Conservation (phyloP, 345 rosid species). For the Lepidium sativum region DNA sequence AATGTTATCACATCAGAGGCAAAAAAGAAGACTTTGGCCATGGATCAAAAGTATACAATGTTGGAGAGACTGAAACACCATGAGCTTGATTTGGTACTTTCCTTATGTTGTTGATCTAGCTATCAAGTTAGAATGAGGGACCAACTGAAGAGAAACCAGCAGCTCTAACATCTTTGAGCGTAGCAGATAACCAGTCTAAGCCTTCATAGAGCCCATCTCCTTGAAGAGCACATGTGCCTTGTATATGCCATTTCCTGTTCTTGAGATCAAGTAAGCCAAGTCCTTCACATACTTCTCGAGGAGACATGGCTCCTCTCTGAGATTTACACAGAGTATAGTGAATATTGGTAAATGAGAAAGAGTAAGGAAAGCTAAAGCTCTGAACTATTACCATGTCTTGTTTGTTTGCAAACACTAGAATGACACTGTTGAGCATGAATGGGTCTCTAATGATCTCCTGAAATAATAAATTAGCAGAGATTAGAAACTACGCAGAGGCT, state of each 20-base stretch:
- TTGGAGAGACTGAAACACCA: slow-evolving; percentile 9
- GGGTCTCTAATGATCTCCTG: slow-evolving; percentile 95
- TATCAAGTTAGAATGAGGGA: slow-evolving; percentile 45
- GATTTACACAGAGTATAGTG: not conserved
- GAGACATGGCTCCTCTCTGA: slow-evolving; percentile 98
- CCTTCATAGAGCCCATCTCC: slow-evolving; percentile 99
- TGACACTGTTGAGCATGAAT: slow-evolving; percentile 87
- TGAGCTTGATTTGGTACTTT: not conserved
- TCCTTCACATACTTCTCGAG: slow-evolving; percentile 88
- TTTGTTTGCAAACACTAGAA: slow-evolving; percentile 96
- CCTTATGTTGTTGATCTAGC: not conserved
- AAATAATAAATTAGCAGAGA: slow-evolving; percentile 7
- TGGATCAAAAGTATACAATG: slow-evolving; percentile 11
- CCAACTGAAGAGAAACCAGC: slow-evolving; percentile 84
- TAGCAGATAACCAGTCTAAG: slow-evolving; percentile 81
- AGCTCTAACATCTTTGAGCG: slow-evolving; percentile 82
- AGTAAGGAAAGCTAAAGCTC: not conserved
- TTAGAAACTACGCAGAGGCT: slow-evolving; percentile 14
- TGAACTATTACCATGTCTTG: slow-evolving; percentile 83
- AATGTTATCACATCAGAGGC: slow-evolving; percentile 3
- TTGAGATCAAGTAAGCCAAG: slow-evolving; percentile 84
- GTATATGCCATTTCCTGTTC: slow-evolving; percentile 99
- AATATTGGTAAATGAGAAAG: not conserved
- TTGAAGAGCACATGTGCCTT: slow-evolving; percentile 90
- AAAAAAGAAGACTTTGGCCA: slow-evolving; percentile 7